Base-by-base conservation (phyloP, 1,139 yeast species). In the Pichia sp. region DNA sequence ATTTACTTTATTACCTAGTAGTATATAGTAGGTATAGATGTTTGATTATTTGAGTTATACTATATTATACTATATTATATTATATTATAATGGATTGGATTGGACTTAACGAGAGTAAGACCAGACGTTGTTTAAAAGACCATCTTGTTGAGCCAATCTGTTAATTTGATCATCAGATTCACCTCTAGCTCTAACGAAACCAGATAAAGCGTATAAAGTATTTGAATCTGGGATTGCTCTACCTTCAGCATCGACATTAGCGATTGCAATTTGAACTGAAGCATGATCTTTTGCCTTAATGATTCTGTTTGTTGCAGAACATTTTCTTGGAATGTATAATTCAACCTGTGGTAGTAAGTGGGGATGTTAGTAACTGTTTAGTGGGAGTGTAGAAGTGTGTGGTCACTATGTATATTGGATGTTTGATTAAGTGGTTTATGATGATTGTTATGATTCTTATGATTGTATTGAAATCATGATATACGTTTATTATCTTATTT, bases 301-400 rank as follows among this genome's bases (percentile, higher is more conserved):
- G 78, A 93, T 88, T 80, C 97, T 89, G 96, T 88, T 89, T 77
- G 98, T 88, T 68, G 98, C 99, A 75, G 97, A 91, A 81, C 99
- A 91, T 81, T 91, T 91, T 84, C 98, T 86, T 80, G 99, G 99
- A 75, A 91, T 95, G 95, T 91, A 91, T 75, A 91, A 89, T 82
- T 93, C 99, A 75, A 91, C 96, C 96, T 86, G 62, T 39, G 36
- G 9, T n/a, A 40, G 10, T 10, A 10, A 21, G 4, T 12, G 19
- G 7, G 11, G n/a, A 4, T 12, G 15, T 23, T 21, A 33, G 49
- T 46, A 44, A 44, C 46, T 42, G 44, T 31, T 26, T 28, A 11
- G 34, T 34, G 15, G 3, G 23, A 20, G 9, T 12, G 12, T 8
- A 24, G 8, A 9, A 22, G n/a, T n/a, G n/a, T n/a, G n/a, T n/a